These are phyloP conservation scores for Lasiosphaeria ovina DNA, from an alignment of 495 filamentous ascomycete species.

Conservation along the genomic window DNA sequence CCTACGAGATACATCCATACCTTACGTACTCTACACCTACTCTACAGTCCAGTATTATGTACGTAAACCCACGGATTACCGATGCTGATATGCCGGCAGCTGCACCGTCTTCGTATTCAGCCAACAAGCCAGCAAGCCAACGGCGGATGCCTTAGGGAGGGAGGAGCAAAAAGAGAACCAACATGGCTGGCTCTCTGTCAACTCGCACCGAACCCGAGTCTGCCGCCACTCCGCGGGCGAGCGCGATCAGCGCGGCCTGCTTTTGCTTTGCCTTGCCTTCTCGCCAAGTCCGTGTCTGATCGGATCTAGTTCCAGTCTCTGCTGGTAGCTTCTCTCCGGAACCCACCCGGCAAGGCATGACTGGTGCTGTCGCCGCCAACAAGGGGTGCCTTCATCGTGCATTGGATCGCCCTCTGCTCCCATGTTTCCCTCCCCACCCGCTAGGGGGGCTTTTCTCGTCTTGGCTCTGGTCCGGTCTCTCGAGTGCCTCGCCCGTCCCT, in stretches of 20 bases:
- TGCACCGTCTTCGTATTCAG: no score
- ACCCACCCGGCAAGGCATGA: constrained; percentile 1
- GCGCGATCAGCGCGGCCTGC: background rate
- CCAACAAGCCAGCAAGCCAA: no score
- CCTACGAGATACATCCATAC: background rate
- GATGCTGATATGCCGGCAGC: no score
- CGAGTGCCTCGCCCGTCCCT: constrained; percentile 1
- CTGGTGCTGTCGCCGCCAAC: background rate
- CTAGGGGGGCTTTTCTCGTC: background rate
- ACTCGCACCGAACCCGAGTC: background rate
- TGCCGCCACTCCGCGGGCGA: background rate
- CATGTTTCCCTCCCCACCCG: background rate
- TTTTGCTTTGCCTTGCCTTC: background rate
- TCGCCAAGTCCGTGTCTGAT: background rate
- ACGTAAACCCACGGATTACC: no score
- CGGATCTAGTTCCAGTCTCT: no score
- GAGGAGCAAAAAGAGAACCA: background rate
- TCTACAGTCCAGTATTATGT: no score
- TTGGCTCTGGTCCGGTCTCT: constrained; percentile 1
- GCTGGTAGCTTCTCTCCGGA: background rate
- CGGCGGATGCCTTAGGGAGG: background rate
- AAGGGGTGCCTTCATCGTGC: constrained; percentile 1
- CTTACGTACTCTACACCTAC: no score
- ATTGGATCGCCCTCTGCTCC: background rate
- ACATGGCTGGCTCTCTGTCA: background rate